phyloP scores from a whole-genome alignment of 2,329 filamentous ascomycete genomes.

The Chalara sp. region DNA sequence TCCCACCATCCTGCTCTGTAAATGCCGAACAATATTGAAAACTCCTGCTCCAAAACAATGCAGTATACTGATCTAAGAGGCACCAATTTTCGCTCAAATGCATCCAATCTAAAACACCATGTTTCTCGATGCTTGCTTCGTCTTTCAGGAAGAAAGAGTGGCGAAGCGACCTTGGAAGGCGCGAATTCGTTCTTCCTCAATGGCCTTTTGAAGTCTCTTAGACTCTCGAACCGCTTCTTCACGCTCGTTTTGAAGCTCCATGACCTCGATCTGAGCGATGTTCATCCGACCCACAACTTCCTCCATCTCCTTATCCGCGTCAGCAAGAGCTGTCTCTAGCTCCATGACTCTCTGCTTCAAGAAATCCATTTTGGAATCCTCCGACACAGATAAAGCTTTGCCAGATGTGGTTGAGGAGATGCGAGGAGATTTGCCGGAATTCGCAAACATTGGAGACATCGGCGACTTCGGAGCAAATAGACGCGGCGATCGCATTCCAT shows the following conservation, averaged over 20 bases:
- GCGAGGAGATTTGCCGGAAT: conserved; percentile 45
- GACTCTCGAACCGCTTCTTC: conserved; percentile 71
- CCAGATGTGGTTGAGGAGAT: conserved; percentile 41
- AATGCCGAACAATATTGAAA: too few species aligned
- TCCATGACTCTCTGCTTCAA: conserved; percentile 76
- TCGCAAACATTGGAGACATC: conserved; percentile 53
- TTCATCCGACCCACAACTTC: conserved; percentile 80
- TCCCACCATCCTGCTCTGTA: too few species aligned
- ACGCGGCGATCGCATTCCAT: conserved; percentile 40
- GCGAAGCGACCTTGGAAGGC: background rate
- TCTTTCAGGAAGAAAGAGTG: background rate
- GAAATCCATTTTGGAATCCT: conserved; percentile 66
- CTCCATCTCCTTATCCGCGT: conserved; percentile 77
- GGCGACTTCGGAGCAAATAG: conserved; percentile 52
- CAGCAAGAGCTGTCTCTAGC: conserved; percentile 71
- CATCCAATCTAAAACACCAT: background rate
- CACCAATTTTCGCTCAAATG: background rate
- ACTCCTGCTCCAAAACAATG: too few species aligned
- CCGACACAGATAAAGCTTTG: conserved; percentile 56
- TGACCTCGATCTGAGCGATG: conserved; percentile 74
- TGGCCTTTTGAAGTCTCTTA: conserved; percentile 58
- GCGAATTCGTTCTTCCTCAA: conserved; percentile 36
- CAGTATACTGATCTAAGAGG: background rate
- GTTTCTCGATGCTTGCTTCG: background rate
- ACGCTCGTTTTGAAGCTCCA: conserved; percentile 67